Conservation (phyloP, 768 basidiomycete genomes). For the Candolleomyces eurysporus region DNA sequence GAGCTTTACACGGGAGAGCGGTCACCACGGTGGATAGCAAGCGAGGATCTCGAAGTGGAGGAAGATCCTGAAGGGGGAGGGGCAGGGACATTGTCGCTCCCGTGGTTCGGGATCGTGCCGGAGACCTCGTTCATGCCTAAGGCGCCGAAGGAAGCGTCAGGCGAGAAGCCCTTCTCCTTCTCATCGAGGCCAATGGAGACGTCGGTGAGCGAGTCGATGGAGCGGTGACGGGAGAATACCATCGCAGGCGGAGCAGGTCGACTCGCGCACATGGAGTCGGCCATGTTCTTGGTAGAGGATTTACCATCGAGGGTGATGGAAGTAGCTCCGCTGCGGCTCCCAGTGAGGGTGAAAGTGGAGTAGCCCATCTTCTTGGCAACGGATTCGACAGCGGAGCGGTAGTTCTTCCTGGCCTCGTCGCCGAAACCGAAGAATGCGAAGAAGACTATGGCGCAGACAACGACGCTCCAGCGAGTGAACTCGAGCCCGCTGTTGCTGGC, state of each 20-base stretch:
- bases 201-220: constrained; percentile 45
- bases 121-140: constrained; percentile 36
- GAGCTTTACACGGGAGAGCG: constrained; percentile 5
- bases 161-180: constrained; percentile 31
- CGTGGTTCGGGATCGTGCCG: constrained; percentile 37
- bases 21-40: neutral
- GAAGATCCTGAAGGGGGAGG: constrained; percentile 33
- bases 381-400: constrained; percentile 36
- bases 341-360: constrained; percentile 6
- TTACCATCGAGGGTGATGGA: neutral
- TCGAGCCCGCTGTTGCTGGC: constrained; percentile 30
- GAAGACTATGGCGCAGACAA: constrained; percentile 53
- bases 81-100: constrained; percentile 27
- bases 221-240: constrained; percentile 46
- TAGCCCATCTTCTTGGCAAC: constrained; percentile 38
- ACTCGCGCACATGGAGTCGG: constrained; percentile 20
- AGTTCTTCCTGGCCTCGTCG: constrained; percentile 56
- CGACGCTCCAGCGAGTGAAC: constrained; percentile 45
- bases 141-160: constrained; percentile 34
- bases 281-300: constrained; percentile 18
- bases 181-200: constrained; percentile 36
- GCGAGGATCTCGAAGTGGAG: constrained; percentile 28
- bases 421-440: constrained; percentile 69
- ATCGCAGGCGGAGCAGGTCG: constrained; percentile 39
- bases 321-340: neutral